Conservation (phyloP, 2,329 filamentous ascomycete genomes). For the Hypomyces rosellus region DNA sequence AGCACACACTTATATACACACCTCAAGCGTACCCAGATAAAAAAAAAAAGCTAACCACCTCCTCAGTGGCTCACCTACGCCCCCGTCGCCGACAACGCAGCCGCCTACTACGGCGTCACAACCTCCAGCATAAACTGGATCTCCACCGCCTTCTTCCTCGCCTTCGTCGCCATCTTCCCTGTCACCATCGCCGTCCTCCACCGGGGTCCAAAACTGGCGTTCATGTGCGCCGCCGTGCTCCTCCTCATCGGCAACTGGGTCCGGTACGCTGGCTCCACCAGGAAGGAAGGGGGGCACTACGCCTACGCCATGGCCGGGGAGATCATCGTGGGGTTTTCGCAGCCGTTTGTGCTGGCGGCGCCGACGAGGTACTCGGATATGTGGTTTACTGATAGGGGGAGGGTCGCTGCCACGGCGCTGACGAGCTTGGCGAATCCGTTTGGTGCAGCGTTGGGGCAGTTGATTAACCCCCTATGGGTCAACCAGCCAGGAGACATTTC, state of each 20-base stretch:
- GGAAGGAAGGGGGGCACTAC: slow-evolving; percentile 55
- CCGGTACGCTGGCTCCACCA: slow-evolving; percentile 64
- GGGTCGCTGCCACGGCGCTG: slow-evolving; percentile 81
- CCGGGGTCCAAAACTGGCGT: slow-evolving; percentile 69
- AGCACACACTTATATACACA: background rate
- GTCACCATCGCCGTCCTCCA: slow-evolving; percentile 72
- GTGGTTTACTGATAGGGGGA: slow-evolving; percentile 83
- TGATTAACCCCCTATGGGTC: slow-evolving; percentile 77
- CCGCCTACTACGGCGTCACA: slow-evolving; percentile 67
- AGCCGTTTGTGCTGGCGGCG: slow-evolving; percentile 86
- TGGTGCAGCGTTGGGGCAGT: slow-evolving; percentile 80
- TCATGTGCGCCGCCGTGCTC: slow-evolving; percentile 66
- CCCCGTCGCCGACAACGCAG: slow-evolving; percentile 68
- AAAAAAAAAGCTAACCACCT: slow-evolving; percentile 1
- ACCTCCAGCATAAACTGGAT: slow-evolving; percentile 87
- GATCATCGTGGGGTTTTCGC: slow-evolving; percentile 79
- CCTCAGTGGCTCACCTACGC: slow-evolving; percentile 81
- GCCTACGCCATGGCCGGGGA: slow-evolving; percentile 84
- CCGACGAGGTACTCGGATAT: slow-evolving; percentile 88
- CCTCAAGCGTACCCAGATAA: background rate
- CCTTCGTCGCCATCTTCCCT: slow-evolving; percentile 70
- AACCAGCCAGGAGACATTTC: slow-evolving; percentile 59
- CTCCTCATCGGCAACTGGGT: slow-evolving; percentile 86
- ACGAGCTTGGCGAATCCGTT: slow-evolving; percentile 84
- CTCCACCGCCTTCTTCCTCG: slow-evolving; percentile 78